Base-by-base conservation (phyloP, 805 yeast genomes). In the Candida insectalens region DNA sequence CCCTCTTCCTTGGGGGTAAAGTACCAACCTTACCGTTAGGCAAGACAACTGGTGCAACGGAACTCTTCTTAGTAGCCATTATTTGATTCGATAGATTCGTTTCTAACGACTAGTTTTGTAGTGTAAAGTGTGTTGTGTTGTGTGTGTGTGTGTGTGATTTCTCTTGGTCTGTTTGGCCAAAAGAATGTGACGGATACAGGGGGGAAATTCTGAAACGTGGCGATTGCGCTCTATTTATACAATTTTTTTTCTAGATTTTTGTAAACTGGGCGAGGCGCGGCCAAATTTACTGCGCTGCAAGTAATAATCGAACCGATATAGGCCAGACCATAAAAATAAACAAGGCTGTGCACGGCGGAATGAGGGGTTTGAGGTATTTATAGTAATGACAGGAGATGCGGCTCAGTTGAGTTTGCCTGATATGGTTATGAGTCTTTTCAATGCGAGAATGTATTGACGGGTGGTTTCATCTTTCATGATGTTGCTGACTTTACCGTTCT, bases 1-100 rank as follows among this genome's bases (percentile, higher is more conserved):
- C 97, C 47, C 97, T 75, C 65, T 92, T 92, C 44, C 97, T 74
- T 35, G 97, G 97, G 20, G 96, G 96, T 39, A 89, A 64, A 17
- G 45, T 38, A 18, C 50, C 53, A 16, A 32, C 23, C 21, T 32
- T 32, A 19, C 35, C 35, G 26, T 32, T 32, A n/a, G 35, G 27
- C 14, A 32, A 16, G 19, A 32, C 30, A 15, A 32, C 20, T 12
- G 35, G 35, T 8, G 35, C 16, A 41, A 22, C 20, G 46, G 38
- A 13, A 17, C 22, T 5, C 3, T 16, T n/a, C 25, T 31, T 31
- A 12, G 34, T 19, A 8, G 28, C 29, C 28, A 31, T 25, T 7
- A 29, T 29, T 18, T 10, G 17, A 29, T 7, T 6, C 8, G n/a
- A 13, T 25, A 13, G 7, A 21, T 8, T 10, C 23, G 7, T 21